phyloP scores from a whole-genome alignment of 306 rosid genomes.

The Prunus persica region Prunus_persica_NCBIv2 NC_034014.1:29769501-29770000 shows the following conservation, averaged over 20 bases:
- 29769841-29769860: not conserved
- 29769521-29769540: not conserved
- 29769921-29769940: conserved; percentile 10
- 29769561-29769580: not conserved
- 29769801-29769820: no score
- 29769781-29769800: no score
- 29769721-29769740: conserved; percentile 20
- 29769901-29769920: conserved; percentile 25
- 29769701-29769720: conserved; percentile 2
- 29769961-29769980: no score
- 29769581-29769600: not conserved
- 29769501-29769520: not conserved
- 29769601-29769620: no score
- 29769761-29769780: conserved; percentile 33
- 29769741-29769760: conserved; percentile 2
- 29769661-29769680: no score
- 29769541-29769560: not conserved
- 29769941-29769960: no score
- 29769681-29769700: not conserved
- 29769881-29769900: not conserved
- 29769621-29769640: no score
- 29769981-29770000: no score
- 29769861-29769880: not conserved
- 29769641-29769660: no score
- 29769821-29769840: not conserved